Base-by-base conservation (phyloP, 2,329 filamentous ascomycete species). In the Fusarium sororula region DNA sequence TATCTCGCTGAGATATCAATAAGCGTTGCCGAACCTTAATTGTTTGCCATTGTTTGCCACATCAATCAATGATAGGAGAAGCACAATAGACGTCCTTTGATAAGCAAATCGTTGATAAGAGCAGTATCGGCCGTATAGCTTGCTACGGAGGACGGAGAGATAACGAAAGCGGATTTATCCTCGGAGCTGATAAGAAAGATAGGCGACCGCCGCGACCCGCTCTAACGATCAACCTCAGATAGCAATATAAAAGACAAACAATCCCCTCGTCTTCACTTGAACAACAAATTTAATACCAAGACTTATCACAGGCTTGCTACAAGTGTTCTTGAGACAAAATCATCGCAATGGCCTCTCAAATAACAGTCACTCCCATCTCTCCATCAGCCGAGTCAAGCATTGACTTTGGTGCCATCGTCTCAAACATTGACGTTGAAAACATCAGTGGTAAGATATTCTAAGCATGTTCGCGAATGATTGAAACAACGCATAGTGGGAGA, bases 371-470 rank as follows among this genome's bases (percentile, higher is more conserved):
- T 28, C 84, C 84, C 15, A 76, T 87, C n/a, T 44, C 74, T n/a
- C 64, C 80, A 32, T 74, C 82, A 8, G 72, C 80, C 50, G 80
- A 79, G 44, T 85, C 85, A 30, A 77, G 70, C 20, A 82, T 90
- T 67, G 85, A 90, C 77, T 91, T 93, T 63, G 91, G 91, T 4
- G 91, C 90, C 15, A 79, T 87, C 32, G 84, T 92, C 70, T 82
- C 84, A 42, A 88, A 90, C 51, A 83, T 87, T 42, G 86, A 92
- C 75, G 82, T 93, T 45, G 90, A 93, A 77, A 87, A 89, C 60
- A 82, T 93, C 51, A 88, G 85, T 58, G 89, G 90, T 91, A 87
- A 85, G 87, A 74, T 48, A 28, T 12, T 1, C 26, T 38, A 58
- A 37, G 24, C 22, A 37, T 45, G 24, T 20, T 22, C 7, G n/a